Conservation (phyloP, 768 basidiomycete genomes). For the Suillus placidus region DNA sequence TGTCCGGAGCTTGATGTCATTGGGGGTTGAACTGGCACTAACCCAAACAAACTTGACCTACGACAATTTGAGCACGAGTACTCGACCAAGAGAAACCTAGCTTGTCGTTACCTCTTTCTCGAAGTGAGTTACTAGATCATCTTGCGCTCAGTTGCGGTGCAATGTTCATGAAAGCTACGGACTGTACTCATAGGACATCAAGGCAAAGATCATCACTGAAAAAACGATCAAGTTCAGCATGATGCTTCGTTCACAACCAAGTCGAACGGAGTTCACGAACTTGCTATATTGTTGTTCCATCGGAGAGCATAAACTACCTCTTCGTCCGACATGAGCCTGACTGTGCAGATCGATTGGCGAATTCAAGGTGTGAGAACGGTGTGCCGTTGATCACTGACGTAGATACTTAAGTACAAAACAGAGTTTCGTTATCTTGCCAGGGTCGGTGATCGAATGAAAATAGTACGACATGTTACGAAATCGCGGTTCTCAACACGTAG, state of each 20-base stretch:
- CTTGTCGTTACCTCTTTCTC: background rate
- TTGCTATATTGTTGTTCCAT: background rate
- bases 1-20: background rate
- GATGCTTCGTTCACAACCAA: background rate
- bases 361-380: background rate
- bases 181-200: conserved; percentile 2
- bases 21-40: background rate
- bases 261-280: background rate
- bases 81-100: background rate
- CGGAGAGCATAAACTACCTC: background rate
- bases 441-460: background rate
- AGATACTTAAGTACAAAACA: background rate
- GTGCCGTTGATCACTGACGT: background rate
- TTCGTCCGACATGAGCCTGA: background rate
- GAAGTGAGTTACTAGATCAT: background rate
- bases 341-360: background rate
- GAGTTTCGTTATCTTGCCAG: background rate
- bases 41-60: conserved; percentile 6
- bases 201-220: background rate
- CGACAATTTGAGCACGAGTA: background rate
- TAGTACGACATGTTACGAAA: background rate
- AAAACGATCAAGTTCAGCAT: background rate
- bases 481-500: background rate
- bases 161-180: conserved; percentile 1
- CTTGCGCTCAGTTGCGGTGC: background rate